Evolutionary conservation across 129 eudicot species (phyloP).

Genomic region (Smallanthus sonchifolius): DNA sequence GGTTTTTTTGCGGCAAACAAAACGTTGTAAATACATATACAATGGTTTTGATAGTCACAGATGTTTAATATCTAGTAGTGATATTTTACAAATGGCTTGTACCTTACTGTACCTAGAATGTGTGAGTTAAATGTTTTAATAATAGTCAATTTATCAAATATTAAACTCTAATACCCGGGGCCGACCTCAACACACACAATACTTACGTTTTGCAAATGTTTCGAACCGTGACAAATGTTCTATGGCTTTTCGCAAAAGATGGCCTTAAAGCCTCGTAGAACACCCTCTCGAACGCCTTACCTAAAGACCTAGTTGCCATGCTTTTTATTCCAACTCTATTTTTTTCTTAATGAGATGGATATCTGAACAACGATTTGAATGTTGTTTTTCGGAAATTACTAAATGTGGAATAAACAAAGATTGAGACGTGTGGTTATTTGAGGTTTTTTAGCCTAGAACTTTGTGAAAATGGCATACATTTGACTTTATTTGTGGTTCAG

Average conservation of each 20-base stretch:
- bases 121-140: no score
- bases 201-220: constrained; percentile 32
- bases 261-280: background rate
- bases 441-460: constrained; percentile 20
- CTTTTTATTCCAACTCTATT: constrained; percentile 3
- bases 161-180: background rate
- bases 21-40: no score
- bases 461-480: background rate
- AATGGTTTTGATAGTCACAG: no score
- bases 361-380: background rate
- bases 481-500: constrained; percentile 14
- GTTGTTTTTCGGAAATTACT: background rate
- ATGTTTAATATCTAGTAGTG: no score
- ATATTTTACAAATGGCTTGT: no score
- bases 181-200: background rate
- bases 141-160: background rate
- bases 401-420: background rate
- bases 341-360: background rate
- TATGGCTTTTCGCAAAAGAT: background rate
- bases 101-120: no score
- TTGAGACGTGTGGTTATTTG: constrained; percentile 9
- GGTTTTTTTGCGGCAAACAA: no score
- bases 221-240: constrained; percentile 36
- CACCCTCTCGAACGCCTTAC: constrained; percentile 7
- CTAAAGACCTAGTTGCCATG: constrained; percentile 17